Base-by-base conservation (phyloP, 2,329 filamentous ascomycete genomes). In the Pestalotiopsis sp. region DNA sequence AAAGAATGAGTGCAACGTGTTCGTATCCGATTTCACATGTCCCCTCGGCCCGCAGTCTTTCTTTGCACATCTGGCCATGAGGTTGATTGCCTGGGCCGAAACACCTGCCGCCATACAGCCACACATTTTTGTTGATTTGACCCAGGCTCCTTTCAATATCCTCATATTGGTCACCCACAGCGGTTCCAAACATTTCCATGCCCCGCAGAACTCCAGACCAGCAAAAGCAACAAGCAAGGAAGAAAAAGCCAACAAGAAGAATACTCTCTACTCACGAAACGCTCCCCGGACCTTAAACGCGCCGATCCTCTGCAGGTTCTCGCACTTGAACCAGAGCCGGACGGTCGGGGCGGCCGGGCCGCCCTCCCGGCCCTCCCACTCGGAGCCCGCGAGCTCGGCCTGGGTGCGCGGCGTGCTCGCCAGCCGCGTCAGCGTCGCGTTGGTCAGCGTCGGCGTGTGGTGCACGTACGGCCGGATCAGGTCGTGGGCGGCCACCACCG, bases 251-350 rank as follows among this genome's bases (percentile, higher is more conserved):
- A 25, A 60, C 3, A 31, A 59, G 31, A 17, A 27, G 12, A 60
- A 60, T 3, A 60, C n/a, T 11, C 6, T 3, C 4, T 14, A 66
- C 64, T 66, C 20, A 66, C 64, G 93, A 74, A 97, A 98, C 0
- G 95, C 95, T 4, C 95, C 96, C 6, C 95, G 86, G 17, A 90
- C 92, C 82, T 98, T 98, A 85, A 98, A 98, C 1, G 95, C 95
- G 65, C 95, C 96, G 67, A 97, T 90, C 67, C 90, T 90, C 83
- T 98, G 96, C 69, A 93, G 84, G 80, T 98, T 98, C 84, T 98
- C 95, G 80, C 94, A 97, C 83, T 98, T 98, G 88, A 98, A 97
- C 84, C 93, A 96, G 65, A 98, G 85, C 13, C 89, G 85, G 52
- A 97, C 82, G 64, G 82, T 88, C 0, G 94, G 94, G 3, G 78